These are phyloP conservation scores for Dictyostelium purpureum DNA, from an alignment of 78 protist genomes.

Conservation along the genomic window DNA sequence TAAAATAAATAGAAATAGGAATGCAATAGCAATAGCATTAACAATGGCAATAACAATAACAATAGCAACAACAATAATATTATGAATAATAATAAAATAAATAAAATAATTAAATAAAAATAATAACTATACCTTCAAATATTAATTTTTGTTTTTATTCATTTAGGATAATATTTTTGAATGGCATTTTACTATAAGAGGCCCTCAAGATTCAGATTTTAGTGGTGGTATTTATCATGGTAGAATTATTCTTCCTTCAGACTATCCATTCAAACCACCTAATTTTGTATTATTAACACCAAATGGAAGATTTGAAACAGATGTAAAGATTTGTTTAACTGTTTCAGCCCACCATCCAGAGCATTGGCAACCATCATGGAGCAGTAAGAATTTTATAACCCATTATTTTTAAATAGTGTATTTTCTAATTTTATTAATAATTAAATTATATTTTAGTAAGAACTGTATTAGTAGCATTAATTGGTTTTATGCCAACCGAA, in stretches of 20 bases:
- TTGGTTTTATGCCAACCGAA: slow-evolving; percentile 88
- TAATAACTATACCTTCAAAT: no score
- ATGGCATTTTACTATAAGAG: slow-evolving; percentile 98
- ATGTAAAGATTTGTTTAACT: slow-evolving; percentile 92
- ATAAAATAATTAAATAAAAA: not conserved
- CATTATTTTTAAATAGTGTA: not conserved
- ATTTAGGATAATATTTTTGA: slow-evolving; percentile 90
- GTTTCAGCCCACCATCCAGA: slow-evolving; percentile 96
- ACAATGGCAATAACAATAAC: not conserved
- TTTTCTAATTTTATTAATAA: not conserved
- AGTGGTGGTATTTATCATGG: slow-evolving; percentile 97
- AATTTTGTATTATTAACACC: slow-evolving; percentile 92
- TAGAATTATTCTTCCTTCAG: slow-evolving; percentile 92
- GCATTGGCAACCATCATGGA: slow-evolving; percentile 97
- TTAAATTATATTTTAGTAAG: slow-evolving; percentile 26
- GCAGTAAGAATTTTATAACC: slow-evolving; percentile 53
- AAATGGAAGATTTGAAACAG: slow-evolving; percentile 92
- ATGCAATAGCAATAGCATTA: no score
- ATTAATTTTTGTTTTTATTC: not conserved
- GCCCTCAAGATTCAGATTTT: slow-evolving; percentile 91
- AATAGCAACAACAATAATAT: not conserved
- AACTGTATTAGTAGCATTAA: slow-evolving; percentile 92
- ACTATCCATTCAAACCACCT: slow-evolving; percentile 96
- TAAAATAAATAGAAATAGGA: not conserved
- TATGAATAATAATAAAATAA: no score